Evolutionary conservation across 495 filamentous ascomycete species (phyloP).

Genomic region (Penicillium chermesinum): DNA sequence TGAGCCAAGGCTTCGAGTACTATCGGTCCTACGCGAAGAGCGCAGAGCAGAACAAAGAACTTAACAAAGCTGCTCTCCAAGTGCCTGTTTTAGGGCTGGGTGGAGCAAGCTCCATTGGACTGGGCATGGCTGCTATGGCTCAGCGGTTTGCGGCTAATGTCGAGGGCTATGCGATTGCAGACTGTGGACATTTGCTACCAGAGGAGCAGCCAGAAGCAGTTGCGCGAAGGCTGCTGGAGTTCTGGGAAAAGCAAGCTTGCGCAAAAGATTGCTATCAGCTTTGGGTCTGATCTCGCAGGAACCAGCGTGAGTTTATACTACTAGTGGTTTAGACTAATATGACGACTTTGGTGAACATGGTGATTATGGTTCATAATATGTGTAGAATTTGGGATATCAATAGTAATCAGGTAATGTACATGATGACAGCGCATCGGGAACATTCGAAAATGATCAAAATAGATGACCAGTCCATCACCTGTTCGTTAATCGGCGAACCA

Average conservation of each 20-base stretch:
- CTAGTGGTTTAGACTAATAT: too few species aligned
- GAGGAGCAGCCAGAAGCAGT: slow-evolving; percentile 24
- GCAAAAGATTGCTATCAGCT: too few species aligned
- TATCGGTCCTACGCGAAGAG: slow-evolving; percentile 25
- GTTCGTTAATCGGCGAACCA: slow-evolving; percentile 23
- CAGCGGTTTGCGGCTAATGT: slow-evolving; percentile 17
- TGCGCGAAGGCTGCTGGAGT: slow-evolving; percentile 18
- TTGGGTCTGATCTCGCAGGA: too few species aligned
- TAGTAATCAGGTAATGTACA: not conserved
- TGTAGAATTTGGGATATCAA: too few species aligned
- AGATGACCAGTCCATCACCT: slow-evolving; percentile 4
- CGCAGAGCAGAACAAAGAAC: slow-evolving; percentile 22
- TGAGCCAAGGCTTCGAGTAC: slow-evolving; percentile 29
- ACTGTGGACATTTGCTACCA: slow-evolving; percentile 24
- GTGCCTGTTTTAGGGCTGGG: slow-evolving; percentile 22
- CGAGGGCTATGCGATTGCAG: slow-evolving; percentile 19
- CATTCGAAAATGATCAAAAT: not conserved
- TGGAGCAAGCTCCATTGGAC: slow-evolving; percentile 19
- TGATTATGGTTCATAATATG: too few species aligned
- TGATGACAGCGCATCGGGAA: not conserved
- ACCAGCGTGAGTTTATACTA: too few species aligned
- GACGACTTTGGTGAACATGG: too few species aligned
- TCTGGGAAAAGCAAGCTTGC: slow-evolving; percentile 6
- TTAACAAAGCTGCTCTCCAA: slow-evolving; percentile 18
- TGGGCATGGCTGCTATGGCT: slow-evolving; percentile 15